A percentile compares a stretch with the other conserved stretches of the same genome.
These are phyloP conservation scores for Alnus rubra DNA, from an alignment of 306 rosid genomes.

Conservation along the genomic window DNA sequence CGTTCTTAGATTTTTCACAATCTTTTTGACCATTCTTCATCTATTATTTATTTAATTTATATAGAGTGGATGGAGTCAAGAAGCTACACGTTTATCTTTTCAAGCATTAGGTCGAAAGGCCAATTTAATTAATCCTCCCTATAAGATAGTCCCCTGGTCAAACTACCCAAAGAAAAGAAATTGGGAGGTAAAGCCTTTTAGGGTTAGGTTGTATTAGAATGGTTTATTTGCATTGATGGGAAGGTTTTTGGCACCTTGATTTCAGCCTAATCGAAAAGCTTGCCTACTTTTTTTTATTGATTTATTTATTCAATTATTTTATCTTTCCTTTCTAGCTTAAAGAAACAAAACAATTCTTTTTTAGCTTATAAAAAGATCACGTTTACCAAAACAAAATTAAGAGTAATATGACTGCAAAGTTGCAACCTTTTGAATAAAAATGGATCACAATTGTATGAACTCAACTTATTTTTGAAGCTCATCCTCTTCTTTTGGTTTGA, in stretches of 20 bases:
- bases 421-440: background rate
- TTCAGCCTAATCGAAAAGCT: background rate
- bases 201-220: background rate
- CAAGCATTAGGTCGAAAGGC: background rate
- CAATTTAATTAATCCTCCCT: background rate
- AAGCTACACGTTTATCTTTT: background rate
- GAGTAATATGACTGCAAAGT: background rate
- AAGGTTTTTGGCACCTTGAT: background rate
- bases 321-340: background rate
- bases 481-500: background rate
- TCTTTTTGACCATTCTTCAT: background rate
- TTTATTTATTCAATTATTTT: background rate
- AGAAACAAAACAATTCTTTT: background rate
- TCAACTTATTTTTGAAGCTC: background rate
- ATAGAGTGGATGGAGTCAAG: background rate
- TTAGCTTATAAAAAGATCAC: background rate
- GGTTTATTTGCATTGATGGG: background rate
- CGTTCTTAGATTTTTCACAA: background rate
- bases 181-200: slow-evolving; percentile 1
- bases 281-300: background rate
- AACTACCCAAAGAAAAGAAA: background rate
- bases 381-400: background rate
- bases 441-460: background rate
- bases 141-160: background rate
- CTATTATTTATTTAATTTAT: background rate